Evolutionary conservation across 306 rosid genomes (phyloP), one percentile per base, ranked within the genome.

Genomic region (Cicer bijugum): DNA sequence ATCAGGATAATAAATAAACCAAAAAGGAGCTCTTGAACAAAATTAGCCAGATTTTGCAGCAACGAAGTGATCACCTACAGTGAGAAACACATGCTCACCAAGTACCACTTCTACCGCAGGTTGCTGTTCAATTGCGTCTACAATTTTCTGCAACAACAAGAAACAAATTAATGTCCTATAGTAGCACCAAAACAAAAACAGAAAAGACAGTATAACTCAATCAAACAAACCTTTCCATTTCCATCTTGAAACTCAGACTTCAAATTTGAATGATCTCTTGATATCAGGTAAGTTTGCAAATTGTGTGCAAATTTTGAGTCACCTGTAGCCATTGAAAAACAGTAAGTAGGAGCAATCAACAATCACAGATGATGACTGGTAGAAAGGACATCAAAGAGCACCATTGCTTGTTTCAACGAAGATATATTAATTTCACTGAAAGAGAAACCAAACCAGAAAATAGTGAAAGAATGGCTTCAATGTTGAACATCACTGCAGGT

Each of bases 171-270:
- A 53, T 17, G 9, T 9, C 47, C 47, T n/a, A 19, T 47, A 47
- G 69, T 52, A 16, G 52, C 14, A 67, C 56, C 6, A 19, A 1
- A 20, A 48, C 8, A 39, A 56, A 6, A 46, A n/a, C 50, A 14
- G 20, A 71, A 1, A 4, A 8, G 63, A 19, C 14, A 12, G 15
- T 60, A 20, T 6, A 20, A 20, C 9, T 73, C 14, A 23, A 75
- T 81, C 84, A 73, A 71, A 91, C 86, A 71, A 68, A 93, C 98
- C 96, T 94, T 94, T 69, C 96, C 92, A 57, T 82, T 83, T 81
- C 95, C 88, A 11, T 56, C 46, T 42, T 87, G 97, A 79, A 88
- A 91, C 86, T 88, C 92, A 0, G 80, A 78, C 83, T 88, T 94
- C 87, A 94, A 81, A 82, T 82, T 86, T 69, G 84, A 55, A 82